Conservation (phyloP, 2,329 filamentous ascomycete species). For the Colletotrichum viniferum region DNA sequence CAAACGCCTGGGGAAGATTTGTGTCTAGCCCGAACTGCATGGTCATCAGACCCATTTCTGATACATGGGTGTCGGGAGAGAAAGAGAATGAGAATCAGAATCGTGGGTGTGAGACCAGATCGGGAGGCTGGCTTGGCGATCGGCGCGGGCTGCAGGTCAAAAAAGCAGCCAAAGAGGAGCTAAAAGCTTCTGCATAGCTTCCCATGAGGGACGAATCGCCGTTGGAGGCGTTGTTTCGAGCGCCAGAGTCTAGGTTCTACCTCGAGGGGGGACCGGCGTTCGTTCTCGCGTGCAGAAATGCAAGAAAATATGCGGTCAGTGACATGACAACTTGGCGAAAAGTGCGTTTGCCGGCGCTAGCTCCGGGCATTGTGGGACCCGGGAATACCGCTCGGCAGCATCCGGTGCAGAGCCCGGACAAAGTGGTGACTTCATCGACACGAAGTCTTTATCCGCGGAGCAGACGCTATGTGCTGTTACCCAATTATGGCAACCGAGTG, state of each 20-base stretch:
- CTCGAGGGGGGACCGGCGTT: neutral
- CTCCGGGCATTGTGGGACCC: slow-evolving; percentile 4
- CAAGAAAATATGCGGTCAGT: neutral
- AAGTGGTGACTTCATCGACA: slow-evolving; percentile 22
- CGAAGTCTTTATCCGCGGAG: neutral
- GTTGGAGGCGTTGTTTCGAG: neutral
- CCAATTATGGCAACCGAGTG: neutral
- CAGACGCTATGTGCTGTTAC: neutral
- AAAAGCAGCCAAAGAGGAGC: neutral
- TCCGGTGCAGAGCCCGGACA: neutral
- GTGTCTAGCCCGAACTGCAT: neutral
- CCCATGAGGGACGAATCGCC: neutral
- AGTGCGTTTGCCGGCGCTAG: slow-evolving; percentile 15
- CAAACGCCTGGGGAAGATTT: neutral
- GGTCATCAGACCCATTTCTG: slow-evolving; percentile 12
- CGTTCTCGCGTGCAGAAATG: neutral
- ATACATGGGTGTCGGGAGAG: neutral
- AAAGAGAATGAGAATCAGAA: neutral
- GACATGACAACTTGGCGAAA: neutral
- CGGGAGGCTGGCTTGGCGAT: slow-evolving; percentile 11
- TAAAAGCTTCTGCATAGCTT: neutral
- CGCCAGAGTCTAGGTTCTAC: neutral
- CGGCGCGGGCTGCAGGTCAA: neutral
- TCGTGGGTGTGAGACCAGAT: neutral
- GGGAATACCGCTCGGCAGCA: slow-evolving; percentile 1